phyloP scores from a whole-genome alignment of 495 filamentous ascomycete genomes.

The Xylaria cubensis region DNA sequence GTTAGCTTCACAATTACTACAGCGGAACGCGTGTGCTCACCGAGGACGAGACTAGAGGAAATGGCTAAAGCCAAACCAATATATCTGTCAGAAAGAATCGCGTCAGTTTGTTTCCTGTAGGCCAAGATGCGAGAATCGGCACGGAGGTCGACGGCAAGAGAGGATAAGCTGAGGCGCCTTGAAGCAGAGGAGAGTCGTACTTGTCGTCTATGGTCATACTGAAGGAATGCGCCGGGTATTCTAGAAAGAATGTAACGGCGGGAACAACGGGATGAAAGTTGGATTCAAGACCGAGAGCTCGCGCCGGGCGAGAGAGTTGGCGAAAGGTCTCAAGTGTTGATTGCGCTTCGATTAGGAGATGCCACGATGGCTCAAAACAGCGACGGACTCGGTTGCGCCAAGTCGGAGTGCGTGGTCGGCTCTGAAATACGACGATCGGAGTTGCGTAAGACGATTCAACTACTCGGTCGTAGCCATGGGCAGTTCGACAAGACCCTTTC shows the following conservation, averaged over 20 bases:
- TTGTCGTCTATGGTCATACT: slow-evolving; percentile 83
- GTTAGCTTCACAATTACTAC: slow-evolving; percentile 34
- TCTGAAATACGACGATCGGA: slow-evolving; percentile 17
- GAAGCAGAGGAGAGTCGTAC: slow-evolving; percentile 55
- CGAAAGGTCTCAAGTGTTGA: slow-evolving; percentile 30
- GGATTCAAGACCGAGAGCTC: slow-evolving; percentile 32
- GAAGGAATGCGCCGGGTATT: slow-evolving; percentile 42
- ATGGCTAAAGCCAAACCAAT: slow-evolving; percentile 90
- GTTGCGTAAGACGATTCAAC: slow-evolving; percentile 22
- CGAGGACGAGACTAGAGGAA: slow-evolving; percentile 90
- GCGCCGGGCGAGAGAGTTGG: slow-evolving; percentile 49
- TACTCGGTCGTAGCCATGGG: slow-evolving; percentile 22
- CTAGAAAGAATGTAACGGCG: slow-evolving; percentile 28
- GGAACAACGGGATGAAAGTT: slow-evolving; percentile 27
- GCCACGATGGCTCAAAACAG: slow-evolving; percentile 40
- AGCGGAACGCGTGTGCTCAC: slow-evolving; percentile 56
- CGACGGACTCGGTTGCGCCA: slow-evolving; percentile 34
- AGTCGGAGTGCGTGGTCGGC: slow-evolving; percentile 29
- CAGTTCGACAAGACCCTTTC: neutral
- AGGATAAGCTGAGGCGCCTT: slow-evolving; percentile 18
- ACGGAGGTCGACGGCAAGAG: slow-evolving; percentile 12
- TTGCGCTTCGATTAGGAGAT: slow-evolving; percentile 38
- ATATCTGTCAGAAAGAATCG: slow-evolving; percentile 65
- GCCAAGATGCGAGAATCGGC: neutral
- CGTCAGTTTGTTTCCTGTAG: slow-evolving; percentile 42